Evolutionary conservation across 1,284 basidiomycete genomes (phyloP), one percentile per base, ranked within the genome.

Genomic region (Porogramme epimiltina): DNA sequence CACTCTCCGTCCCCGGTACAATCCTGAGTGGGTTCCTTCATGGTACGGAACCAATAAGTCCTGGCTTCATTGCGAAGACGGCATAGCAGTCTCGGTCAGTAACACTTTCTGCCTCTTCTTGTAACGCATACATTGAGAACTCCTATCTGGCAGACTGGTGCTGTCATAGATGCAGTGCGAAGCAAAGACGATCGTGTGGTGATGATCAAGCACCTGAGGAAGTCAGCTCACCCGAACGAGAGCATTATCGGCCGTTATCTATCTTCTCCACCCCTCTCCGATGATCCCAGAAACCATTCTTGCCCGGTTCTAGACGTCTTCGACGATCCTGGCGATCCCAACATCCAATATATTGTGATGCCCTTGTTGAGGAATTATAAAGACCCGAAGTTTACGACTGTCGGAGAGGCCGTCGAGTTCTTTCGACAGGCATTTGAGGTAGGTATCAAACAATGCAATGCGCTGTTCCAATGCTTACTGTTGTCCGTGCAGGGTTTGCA

Each of bases 361-460:
- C 65, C 66, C 4, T 49, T 62, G 3, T 45, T 66, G 2, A 55
- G 60, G 4, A 19, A 20, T 0, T 63, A 48, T 36, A 31, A 62
- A 18, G 48, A 54, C 19, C 62, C 62, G 0, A 22, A 33, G 1
- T 60, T 61, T 33, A 24, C 37, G 2, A 61, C 60, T 0, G 61
- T 61, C 1, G 60, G 58, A 0, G 64, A 64, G 39, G 59, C 52
- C 1, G 26, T 64, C 0, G 59, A 56, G 16, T 63, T 64, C 26
- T 36, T 67, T 8, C 16, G 34, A 9, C 64, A 66, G 37, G 31
- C 54, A 2, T 45, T 64, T 5, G 59, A 67, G 60, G 64, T 58
- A 22, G 50, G 33, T 33, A 9, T 3, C 15, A 8, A 4, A 31
- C 3, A 22, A 16, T 33, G 10, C 20, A 24, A n/a, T 20, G 20